phyloP scores from a whole-genome alignment of 1,284 basidiomycete species.

The Lignosus rhinocerotis region DNA sequence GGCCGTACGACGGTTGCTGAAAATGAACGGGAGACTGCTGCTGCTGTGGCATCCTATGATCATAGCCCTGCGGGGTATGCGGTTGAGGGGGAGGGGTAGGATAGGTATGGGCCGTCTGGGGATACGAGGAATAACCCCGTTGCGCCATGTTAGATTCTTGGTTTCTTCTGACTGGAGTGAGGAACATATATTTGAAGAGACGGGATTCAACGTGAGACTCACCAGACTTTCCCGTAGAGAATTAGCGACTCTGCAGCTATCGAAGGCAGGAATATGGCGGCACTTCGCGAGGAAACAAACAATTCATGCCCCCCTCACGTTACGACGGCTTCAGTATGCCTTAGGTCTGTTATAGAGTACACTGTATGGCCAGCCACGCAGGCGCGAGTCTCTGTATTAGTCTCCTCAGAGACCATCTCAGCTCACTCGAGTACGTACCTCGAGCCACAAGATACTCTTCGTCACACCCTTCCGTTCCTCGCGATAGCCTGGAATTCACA shows the following conservation, averaged over 20 bases:
- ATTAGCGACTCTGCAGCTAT: too few species aligned
- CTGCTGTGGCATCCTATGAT: conserved; percentile 10
- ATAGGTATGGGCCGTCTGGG: conserved; percentile 14
- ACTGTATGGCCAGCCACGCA: too few species aligned
- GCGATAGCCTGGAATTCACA: neutral
- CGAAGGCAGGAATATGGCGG: too few species aligned
- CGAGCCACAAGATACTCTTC: neutral
- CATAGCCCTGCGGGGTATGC: conserved; percentile 2
- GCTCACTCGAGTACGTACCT: neutral
- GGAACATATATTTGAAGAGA: neutral
- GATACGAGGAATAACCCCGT: conserved; percentile 18
- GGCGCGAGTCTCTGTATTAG: too few species aligned
- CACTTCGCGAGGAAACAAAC: too few species aligned
- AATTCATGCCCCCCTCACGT: too few species aligned
- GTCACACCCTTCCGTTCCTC: neutral
- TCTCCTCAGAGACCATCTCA: neutral
- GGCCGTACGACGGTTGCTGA: conserved; percentile 11
- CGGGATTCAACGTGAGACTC: neutral
- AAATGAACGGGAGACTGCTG: conserved; percentile 13
- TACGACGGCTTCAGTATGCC: too few species aligned
- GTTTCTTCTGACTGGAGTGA: neutral
- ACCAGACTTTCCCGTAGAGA: too few species aligned
- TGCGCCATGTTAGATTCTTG: conserved; percentile 14
- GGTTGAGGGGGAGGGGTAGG: conserved; percentile 8
- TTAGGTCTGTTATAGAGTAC: too few species aligned